Evolutionary conservation across 306 rosid genomes (phyloP), one percentile per base, ranked within the genome.

Genomic region (Ammopiptanthus mongolicus): DNA sequence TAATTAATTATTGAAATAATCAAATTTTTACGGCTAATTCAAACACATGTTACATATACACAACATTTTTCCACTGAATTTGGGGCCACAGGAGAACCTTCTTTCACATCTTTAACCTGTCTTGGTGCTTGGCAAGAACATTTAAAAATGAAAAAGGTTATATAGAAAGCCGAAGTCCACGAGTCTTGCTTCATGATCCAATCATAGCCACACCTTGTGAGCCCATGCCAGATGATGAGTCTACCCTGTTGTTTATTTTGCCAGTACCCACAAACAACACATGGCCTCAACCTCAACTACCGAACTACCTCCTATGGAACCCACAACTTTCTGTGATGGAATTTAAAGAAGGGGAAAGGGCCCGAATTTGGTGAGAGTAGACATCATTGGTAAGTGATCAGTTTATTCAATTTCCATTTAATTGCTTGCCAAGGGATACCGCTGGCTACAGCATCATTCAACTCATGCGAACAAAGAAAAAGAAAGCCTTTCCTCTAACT

Each of bases 171-270:
- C 51, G 28, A 73, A 80, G 86, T 87, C 89, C 96, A 88, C 92
- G 95, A 90, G 88, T 82, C 68, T 62, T 81, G 96, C 75, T 88
- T 87, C 83, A 80, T 89, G 83, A 84, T 89, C 88, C 86, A 87
- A 89, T 94, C 63, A 91, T 93, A 39, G 60, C 81, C 48, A 81
- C 81, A 74, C 48, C 85, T 81, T 57, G 87, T 85, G 93, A 85
- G 87, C 84, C 88, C 87, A 79, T 71, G 84, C 76, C 82, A 81
- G 70, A 48, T 65, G 37, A 63, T 53, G 53, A 46, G 66, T 78
- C 57, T 62, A 31, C 39, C 62, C 74, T 37, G 64, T 68, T 37
- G 65, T 55, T 55, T 82, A 33, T 55, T 41, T 58, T 65, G 34
- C 66, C 11, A 64, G 55, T 64, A 70, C 78, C 74, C 72, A 80